Percentiles rank a stretch among this genome's conserved stretches.
Evolutionary conservation across 225 moss, liverwort and hornwort species (phyloP).

Genomic region (Ulota crispa): DNA sequence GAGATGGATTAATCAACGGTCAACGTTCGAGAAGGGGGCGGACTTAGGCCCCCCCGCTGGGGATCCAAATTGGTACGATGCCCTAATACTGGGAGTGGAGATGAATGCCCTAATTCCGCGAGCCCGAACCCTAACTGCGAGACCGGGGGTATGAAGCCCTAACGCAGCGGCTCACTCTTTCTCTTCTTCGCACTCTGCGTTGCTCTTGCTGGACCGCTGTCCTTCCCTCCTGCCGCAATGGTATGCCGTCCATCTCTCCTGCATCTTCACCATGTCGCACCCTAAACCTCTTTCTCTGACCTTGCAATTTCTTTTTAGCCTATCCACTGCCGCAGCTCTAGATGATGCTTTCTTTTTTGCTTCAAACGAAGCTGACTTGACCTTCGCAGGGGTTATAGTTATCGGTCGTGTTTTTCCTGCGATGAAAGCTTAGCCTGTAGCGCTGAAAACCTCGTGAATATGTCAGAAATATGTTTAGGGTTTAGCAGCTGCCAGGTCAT

Average conservation of each 20-base stretch:
- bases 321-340: not conserved
- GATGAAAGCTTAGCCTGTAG: not conserved
- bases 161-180: not conserved
- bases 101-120: not conserved
- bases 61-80: not conserved
- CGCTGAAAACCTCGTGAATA: not conserved
- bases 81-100: not conserved
- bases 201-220: conserved; percentile 4
- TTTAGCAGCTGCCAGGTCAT: not conserved
- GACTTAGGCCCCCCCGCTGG: not conserved
- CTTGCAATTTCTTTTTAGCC: not conserved
- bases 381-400: too few species aligned
- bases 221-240: conserved; percentile 20
- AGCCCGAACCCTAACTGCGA: conserved; percentile 12
- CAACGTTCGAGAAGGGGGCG: not conserved
- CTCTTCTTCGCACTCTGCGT: conserved; percentile 23
- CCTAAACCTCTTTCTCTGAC: not conserved
- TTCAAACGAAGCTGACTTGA: too few species aligned
- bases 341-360: not conserved
- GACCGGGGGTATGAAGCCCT: conserved; percentile 23
- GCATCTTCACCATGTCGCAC: not conserved
- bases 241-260: not conserved
- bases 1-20: not conserved
- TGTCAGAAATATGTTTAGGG: conserved; percentile 8
- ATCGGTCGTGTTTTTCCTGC: not conserved